Evolutionary conservation across 345 rosid genomes (phyloP).

Genomic region (Syzygium aromaticum): DNA sequence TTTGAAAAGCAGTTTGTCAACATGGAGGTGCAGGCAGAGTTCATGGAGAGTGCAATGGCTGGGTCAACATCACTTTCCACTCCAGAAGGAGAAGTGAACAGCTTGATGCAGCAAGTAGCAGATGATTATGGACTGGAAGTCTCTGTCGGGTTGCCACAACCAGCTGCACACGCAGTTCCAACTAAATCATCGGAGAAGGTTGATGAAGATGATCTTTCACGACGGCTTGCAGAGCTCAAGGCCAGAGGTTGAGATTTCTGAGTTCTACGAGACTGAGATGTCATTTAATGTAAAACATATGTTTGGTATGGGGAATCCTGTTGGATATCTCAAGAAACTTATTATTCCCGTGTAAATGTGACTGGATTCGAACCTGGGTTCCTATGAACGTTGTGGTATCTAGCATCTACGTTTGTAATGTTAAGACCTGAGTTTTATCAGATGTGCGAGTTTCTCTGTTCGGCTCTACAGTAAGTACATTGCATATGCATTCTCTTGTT

Average conservation of each 20-base stretch:
- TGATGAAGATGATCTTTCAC: slow-evolving; percentile 91
- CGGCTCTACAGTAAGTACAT: neutral
- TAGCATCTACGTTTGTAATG: neutral
- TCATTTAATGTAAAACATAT: neutral
- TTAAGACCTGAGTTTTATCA: neutral
- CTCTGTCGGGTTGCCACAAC: slow-evolving; percentile 94
- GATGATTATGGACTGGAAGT: slow-evolving; percentile 96
- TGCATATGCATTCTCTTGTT: neutral
- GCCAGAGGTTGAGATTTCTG: slow-evolving; percentile 50
- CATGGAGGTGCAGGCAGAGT: slow-evolving; percentile 99
- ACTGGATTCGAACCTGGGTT: neutral
- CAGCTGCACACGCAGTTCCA: slow-evolving; percentile 88
- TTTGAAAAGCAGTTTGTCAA: slow-evolving; percentile 99
- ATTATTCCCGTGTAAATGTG: neutral
- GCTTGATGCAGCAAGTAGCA: slow-evolving; percentile 99
- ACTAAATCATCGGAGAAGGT: slow-evolving; percentile 74
- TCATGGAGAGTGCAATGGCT: slow-evolving; percentile 99
- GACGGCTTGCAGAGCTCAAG: slow-evolving; percentile 97
- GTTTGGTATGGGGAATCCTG: neutral
- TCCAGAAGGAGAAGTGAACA: slow-evolving; percentile 96
- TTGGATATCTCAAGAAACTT: neutral
- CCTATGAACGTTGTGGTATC: neutral
- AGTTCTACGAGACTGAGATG: neutral
- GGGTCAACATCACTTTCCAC: slow-evolving; percentile 96
- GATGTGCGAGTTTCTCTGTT: neutral